Evolutionary conservation across 352 stramenopile species (phyloP).

Genomic region (Porosira glacialis): DNA sequence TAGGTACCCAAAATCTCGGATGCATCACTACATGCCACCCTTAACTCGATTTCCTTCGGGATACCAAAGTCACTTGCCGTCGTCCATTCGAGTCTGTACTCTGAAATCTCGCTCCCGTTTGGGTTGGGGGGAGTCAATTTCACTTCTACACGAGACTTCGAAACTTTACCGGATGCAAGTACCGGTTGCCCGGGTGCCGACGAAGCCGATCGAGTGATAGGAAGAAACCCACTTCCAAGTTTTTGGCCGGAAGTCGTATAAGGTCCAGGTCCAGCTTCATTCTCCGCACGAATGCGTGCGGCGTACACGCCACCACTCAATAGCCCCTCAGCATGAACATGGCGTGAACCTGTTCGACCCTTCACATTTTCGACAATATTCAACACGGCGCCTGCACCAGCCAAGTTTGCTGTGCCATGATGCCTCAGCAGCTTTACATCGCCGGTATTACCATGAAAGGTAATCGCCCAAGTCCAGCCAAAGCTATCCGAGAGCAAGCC

Average conservation of each 20-base stretch:
- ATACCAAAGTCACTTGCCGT: conserved; percentile 39
- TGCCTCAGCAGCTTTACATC: conserved; percentile 59
- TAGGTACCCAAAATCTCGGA: conserved; percentile 45
- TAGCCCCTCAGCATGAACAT: conserved; percentile 42
- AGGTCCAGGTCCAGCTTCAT: conserved; percentile 82
- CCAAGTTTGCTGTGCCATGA: conserved; percentile 33
- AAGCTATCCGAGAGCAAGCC: conserved; percentile 10
- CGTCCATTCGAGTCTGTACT: conserved; percentile 71
- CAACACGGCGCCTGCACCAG: conserved; percentile 45
- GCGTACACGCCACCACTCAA: conserved; percentile 73
- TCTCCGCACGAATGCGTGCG: conserved; percentile 83
- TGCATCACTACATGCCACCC: conserved; percentile 38
- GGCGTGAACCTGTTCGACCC: conserved; percentile 27
- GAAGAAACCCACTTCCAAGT: conserved; percentile 42
- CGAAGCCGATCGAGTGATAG: conserved; percentile 35
- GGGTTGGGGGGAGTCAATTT: conserved; percentile 54
- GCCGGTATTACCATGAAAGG: conserved; percentile 49
- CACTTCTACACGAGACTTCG: conserved; percentile 50
- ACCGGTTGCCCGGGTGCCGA: conserved; percentile 31
- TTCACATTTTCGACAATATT: conserved; percentile 45
- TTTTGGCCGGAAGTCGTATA: conserved; percentile 65
- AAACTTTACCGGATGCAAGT: conserved; percentile 37
- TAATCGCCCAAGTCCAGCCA: conserved; percentile 50
- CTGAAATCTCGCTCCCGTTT: conserved; percentile 66
- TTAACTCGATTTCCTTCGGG: conserved; percentile 21